Conservation (phyloP, 202 grass and related monocot genomes). For the Zizania palustris region DNA sequence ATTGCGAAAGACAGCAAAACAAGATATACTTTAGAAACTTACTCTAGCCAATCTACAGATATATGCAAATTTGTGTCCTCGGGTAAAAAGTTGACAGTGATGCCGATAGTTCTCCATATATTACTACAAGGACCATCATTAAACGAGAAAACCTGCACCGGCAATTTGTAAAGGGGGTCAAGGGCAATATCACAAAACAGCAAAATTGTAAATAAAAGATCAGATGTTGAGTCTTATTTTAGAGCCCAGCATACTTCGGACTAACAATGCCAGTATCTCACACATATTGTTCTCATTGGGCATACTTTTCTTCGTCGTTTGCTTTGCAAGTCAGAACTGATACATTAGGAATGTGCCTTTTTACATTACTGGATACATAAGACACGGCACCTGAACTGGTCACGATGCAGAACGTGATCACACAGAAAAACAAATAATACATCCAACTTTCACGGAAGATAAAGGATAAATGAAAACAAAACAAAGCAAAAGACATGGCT, state of each 20-base stretch:
- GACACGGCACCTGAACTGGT: constrained; percentile 13
- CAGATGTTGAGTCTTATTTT: constrained; percentile 21
- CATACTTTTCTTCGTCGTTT: not conserved
- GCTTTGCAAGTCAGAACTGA: constrained; percentile 27
- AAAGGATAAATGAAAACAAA: constrained; percentile 32
- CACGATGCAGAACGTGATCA: constrained; percentile 4
- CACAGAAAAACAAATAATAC: constrained; percentile 1
- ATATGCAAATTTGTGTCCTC: constrained; percentile 32
- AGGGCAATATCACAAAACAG: not conserved
- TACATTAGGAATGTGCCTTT: constrained; percentile 1
- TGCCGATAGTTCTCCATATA: constrained; percentile 67
- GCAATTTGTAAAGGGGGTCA: constrained; percentile 28
- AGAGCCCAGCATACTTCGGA: constrained; percentile 18
- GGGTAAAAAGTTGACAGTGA: constrained; percentile 60
- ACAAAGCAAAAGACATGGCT: constrained; percentile 3
- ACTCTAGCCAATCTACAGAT: constrained; percentile 89
- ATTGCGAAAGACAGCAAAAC: constrained; percentile 31
- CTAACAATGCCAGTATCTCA: not conserved
- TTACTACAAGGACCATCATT: constrained; percentile 64
- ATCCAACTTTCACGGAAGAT: not conserved
- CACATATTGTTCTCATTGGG: not conserved
- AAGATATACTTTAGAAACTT: constrained; percentile 51
- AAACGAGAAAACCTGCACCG: constrained; percentile 82
- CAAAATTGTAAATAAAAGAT: not conserved
- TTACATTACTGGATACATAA: not conserved